Evolutionary conservation across 2,329 filamentous ascomycete genomes (phyloP), one percentile per base, ranked within the genome.

Genomic region (Botrytis hyacinthi): DNA sequence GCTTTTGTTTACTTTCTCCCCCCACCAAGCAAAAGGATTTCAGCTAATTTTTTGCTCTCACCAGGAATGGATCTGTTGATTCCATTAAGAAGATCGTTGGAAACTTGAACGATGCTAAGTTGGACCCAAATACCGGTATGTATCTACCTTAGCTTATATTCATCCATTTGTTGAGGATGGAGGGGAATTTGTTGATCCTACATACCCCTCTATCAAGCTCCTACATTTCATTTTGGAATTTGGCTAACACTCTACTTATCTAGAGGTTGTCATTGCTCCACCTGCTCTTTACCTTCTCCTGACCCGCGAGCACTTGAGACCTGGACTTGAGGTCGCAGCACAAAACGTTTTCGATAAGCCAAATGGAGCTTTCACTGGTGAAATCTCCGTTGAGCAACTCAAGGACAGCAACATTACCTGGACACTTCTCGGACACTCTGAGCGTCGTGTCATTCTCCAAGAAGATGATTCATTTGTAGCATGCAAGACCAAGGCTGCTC

Each of bases 271-370:
- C 83, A 91, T 99, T 84, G 90, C 96, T 76, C 96, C 96, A 76
- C 94, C 96, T 66, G 85, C 93, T 74, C 88, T 98, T 82, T 98
- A 97, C 88, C 93, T 99, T 80, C 89, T 93, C 81, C 90, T 95
- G 77, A 90, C 94, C 81, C 93, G 93, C 80, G 91, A 96, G 83
- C 87, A 91, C 81, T 89, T 95, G 80, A 90, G 91, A 82, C 82
- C 88, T 79, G 90, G 91, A 77, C 87, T 99, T 82, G 92, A 93
- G 81, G 93, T 99, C 76, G 93, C 95, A 73, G 92, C 96, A 73
- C 96, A 99, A 87, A 99, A 99, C 85, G 94, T 98, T 84, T 98
- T 90, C 85, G 93, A 98, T 88, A 95, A 95, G 89, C 94, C 94
- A 83, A 94, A 96, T 84, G 96, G 96, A 80, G 96, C 96, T 80